Percentiles rank a stretch among this genome's conserved stretches.
phyloP scores from a whole-genome alignment of 2,329 filamentous ascomycete genomes.

The Pleoardoris graminearum region DNA sequence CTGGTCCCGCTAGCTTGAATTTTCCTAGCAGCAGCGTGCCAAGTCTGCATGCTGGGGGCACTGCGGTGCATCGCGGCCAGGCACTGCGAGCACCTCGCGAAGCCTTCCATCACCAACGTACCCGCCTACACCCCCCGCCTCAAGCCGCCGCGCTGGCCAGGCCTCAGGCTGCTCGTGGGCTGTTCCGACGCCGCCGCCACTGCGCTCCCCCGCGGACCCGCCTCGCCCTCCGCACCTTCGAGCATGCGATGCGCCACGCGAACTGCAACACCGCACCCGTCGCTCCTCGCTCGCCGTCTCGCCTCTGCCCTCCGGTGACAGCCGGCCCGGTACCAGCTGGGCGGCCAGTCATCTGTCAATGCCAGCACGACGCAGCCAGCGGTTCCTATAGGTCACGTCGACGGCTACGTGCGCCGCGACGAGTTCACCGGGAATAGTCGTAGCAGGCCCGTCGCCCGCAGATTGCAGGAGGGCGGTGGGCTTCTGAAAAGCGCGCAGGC shows the following conservation, averaged over 20 bases:
- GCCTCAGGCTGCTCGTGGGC: slow-evolving; percentile 4
- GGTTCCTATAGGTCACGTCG: slow-evolving; percentile 17
- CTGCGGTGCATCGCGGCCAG: not conserved
- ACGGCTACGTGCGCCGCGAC: not conserved
- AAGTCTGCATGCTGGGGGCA: slow-evolving; percentile 2
- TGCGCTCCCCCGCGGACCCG: not conserved
- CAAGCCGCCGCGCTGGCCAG: slow-evolving; percentile 3
- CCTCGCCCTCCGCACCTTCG: not conserved
- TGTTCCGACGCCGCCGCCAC: slow-evolving; percentile 2
- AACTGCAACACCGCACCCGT: slow-evolving; percentile 16
- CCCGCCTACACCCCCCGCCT: not conserved
- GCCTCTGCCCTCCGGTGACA: slow-evolving; percentile 14
- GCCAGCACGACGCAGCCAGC: slow-evolving; percentile 20
- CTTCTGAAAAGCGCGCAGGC: not conserved
- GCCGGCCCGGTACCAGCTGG: slow-evolving; percentile 21
- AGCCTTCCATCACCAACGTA: not conserved
- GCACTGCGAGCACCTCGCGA: not conserved
- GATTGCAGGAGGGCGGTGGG: not conserved
- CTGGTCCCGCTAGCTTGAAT: not conserved
- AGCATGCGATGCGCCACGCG: slow-evolving; percentile 29
- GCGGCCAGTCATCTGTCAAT: slow-evolving; percentile 22
- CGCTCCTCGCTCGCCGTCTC: slow-evolving; percentile 5
- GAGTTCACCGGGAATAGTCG: not conserved
- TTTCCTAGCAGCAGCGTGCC: not conserved
- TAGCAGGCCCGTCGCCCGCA: not conserved